A percentile compares a stretch with the other conserved stretches of the same genome.
phyloP scores from a whole-genome alignment of 2,329 filamentous ascomycete genomes.

The Fusarium tricinctum region DNA sequence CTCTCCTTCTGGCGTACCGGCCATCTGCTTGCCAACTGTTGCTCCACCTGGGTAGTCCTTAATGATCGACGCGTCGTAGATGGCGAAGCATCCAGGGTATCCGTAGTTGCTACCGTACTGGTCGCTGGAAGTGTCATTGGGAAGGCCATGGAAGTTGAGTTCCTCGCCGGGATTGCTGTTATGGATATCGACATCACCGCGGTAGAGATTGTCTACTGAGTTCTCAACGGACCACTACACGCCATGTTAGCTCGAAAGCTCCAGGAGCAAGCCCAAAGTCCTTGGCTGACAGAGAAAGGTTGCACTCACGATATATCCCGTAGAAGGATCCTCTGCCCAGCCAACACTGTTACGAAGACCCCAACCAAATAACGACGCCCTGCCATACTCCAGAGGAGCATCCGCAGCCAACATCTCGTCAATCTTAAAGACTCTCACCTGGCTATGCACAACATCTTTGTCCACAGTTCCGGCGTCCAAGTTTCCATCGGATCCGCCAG shows the following conservation, averaged over 20 bases:
- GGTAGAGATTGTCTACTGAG: slow-evolving; percentile 23
- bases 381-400: background rate
- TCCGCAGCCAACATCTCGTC: slow-evolving; percentile 7
- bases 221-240: slow-evolving; percentile 20
- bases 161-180: slow-evolving; percentile 22
- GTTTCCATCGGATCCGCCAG: slow-evolving; percentile 19
- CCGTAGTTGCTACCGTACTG: slow-evolving; percentile 17
- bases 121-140: slow-evolving; percentile 9
- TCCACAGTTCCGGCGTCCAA: slow-evolving; percentile 10
- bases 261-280: too few relatives aligned
- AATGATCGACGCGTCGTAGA: slow-evolving; percentile 10
- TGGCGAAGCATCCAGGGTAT: slow-evolving; percentile 20
- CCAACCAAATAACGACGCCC: slow-evolving; percentile 6
- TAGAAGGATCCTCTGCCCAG: slow-evolving; percentile 17
- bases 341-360: slow-evolving; percentile 25
- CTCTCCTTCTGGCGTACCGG: background rate
- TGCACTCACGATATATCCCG: slow-evolving; percentile 9
- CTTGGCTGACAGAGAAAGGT: background rate
- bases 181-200: slow-evolving; percentile 8
- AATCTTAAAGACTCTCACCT: slow-evolving; percentile 9
- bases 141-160: slow-evolving; percentile 19
- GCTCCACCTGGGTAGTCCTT: slow-evolving; percentile 6
- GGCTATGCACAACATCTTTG: slow-evolving; percentile 16
- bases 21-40: slow-evolving; percentile 15
- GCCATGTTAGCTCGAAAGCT: background rate